phyloP scores from a whole-genome alignment of 2,329 filamentous ascomycete species.

The Parafenestella ontariensis region DNA sequence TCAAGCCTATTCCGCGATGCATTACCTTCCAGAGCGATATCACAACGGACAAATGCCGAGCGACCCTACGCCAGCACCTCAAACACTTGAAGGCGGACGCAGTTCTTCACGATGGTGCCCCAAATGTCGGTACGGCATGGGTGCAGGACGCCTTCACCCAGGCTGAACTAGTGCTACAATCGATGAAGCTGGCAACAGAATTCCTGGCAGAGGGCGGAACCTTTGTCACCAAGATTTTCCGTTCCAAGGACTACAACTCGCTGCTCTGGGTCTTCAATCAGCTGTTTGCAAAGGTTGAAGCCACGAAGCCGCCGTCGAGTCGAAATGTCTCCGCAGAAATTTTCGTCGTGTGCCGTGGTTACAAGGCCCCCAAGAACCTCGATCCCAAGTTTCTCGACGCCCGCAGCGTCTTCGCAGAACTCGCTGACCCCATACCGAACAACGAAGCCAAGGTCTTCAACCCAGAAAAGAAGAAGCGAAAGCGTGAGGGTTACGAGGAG shows the following conservation, averaged over 20 bases:
- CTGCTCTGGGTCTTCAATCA: conserved; percentile 98
- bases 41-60: conserved; percentile 93
- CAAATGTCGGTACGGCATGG: conserved; percentile 98
- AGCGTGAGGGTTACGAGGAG: conserved; percentile 97
- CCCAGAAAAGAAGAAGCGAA: conserved; percentile 95
- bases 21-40: conserved; percentile 98
- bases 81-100: conserved; percentile 97
- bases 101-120: conserved; percentile 94
- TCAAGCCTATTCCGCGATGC: conserved; percentile 92
- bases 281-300: conserved; percentile 92
- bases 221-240: conserved; percentile 97
- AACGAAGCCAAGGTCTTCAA: conserved; percentile 99
- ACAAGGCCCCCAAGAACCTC: conserved; percentile 91
- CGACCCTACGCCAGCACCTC: conserved; percentile 85
- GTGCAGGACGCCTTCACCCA: conserved; percentile 98
- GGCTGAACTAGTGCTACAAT: conserved; percentile 88
- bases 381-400: conserved; percentile 94
- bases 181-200: conserved; percentile 91
- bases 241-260: conserved; percentile 96
- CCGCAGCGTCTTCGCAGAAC: conserved; percentile 87
- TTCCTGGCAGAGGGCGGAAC: conserved; percentile 80
- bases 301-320: conserved; percentile 94
- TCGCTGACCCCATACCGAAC: conserved; percentile 85
- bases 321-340: conserved; percentile 98
- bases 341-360: conserved; percentile 95